These are phyloP conservation scores for Eustoma russellianum DNA, from an alignment of 257 asterid species.

Conservation along the genomic window DNA sequence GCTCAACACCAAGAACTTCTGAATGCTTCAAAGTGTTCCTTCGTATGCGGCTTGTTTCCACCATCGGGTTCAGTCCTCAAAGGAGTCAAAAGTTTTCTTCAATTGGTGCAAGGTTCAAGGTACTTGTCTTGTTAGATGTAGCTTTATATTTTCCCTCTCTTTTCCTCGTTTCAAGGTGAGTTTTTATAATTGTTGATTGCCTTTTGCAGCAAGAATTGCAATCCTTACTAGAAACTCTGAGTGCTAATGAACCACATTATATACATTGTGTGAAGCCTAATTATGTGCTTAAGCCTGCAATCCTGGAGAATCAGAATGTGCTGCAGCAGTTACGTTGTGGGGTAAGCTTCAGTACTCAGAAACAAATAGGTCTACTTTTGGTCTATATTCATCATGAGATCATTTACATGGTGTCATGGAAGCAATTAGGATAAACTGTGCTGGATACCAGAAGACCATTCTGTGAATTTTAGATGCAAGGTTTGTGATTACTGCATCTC, in stretches of 20 bases:
- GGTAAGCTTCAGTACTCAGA: constrained; percentile 37
- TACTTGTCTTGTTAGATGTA: too few species aligned
- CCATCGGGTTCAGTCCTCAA: constrained; percentile 71
- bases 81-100: too few species aligned
- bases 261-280: constrained; percentile 91
- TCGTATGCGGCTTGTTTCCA: constrained; percentile 76
- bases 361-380: constrained; percentile 4
- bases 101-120: too few species aligned
- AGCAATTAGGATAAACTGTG: constrained; percentile 97
- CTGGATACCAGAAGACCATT: constrained; percentile 89
- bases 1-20: constrained; percentile 96
- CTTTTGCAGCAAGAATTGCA: constrained; percentile 59
- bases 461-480: constrained; percentile 72
- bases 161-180: constrained; percentile 8
- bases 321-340: constrained; percentile 98
- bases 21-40: constrained; percentile 75
- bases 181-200: constrained; percentile 5
- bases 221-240: constrained; percentile 54
- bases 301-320: constrained; percentile 93
- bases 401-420: constrained; percentile 91
- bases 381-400: constrained; percentile 9
- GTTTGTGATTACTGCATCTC: constrained; percentile 26
- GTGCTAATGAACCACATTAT: constrained; percentile 59
- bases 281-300: constrained; percentile 89
- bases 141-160: constrained; percentile 4